phyloP scores from a whole-genome alignment of 2,329 filamentous ascomycete genomes.

The Dactylellina drechsleri region DNA sequence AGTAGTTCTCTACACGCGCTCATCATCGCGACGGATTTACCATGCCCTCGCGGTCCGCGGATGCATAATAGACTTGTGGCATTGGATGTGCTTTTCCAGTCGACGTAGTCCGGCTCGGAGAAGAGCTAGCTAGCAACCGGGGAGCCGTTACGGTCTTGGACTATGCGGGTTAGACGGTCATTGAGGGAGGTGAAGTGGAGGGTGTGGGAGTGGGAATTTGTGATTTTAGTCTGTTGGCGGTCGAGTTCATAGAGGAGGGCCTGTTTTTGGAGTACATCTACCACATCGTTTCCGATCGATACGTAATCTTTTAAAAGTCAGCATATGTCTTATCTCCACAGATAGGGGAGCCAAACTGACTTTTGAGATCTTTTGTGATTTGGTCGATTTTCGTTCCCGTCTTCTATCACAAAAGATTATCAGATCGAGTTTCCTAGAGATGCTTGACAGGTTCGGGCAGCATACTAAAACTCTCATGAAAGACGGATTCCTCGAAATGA shows the following conservation, averaged over 20 bases:
- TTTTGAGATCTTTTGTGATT: conserved; percentile 28
- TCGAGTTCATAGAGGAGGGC: conserved; percentile 29
- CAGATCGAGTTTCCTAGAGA: background rate
- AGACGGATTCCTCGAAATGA: conserved; percentile 41
- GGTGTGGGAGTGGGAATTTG: conserved; percentile 1
- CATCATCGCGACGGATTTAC: conserved; percentile 44
- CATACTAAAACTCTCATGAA: conserved; percentile 27
- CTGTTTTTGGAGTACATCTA: conserved; percentile 23
- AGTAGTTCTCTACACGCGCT: conserved; percentile 6
- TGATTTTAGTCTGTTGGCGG: conserved; percentile 7
- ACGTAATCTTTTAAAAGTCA: conserved; percentile 3
- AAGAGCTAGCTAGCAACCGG: conserved; percentile 26
- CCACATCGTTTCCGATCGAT: conserved; percentile 14
- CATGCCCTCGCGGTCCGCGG: conserved; percentile 33
- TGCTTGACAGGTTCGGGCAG: background rate
- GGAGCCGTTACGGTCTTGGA: conserved; percentile 11
- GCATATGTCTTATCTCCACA: background rate
- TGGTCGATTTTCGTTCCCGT: conserved; percentile 25
- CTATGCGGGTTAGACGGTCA: conserved; percentile 19
- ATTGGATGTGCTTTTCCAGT: conserved; percentile 18
- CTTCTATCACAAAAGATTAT: conserved; percentile 7
- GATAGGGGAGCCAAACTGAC: background rate
- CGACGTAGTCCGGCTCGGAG: conserved; percentile 12
- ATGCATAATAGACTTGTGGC: conserved; percentile 11
- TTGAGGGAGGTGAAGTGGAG: conserved; percentile 19